These are phyloP conservation scores for Desmodesmus armatus DNA, from an alignment of 139 green algal species.

Conservation along the genomic window DNA sequence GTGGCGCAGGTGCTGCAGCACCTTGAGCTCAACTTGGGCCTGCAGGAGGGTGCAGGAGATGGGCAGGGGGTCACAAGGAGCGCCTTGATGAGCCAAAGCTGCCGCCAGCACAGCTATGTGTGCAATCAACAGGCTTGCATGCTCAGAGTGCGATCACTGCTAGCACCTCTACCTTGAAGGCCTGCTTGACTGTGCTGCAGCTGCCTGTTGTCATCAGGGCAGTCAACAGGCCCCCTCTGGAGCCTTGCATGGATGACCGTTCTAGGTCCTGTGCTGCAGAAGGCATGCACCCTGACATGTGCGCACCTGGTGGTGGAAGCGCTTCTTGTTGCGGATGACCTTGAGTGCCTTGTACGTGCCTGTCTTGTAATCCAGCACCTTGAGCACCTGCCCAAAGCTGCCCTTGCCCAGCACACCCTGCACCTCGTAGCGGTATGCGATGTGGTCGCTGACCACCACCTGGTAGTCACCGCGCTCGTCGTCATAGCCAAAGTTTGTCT, in stretches of 20 bases:
- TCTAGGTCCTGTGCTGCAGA: conserved; percentile 70
- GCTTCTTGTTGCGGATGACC: conserved; percentile 93
- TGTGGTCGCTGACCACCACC: conserved; percentile 75
- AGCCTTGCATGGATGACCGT: too few relatives aligned
- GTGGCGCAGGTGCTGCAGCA: conserved; percentile 66
- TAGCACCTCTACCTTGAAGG: too few relatives aligned
- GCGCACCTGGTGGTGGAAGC: conserved; percentile 87
- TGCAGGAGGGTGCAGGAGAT: neutral
- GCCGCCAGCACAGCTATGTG: neutral
- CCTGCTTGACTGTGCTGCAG: too few relatives aligned
- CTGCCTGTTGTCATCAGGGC: too few relatives aligned
- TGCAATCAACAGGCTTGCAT: neutral
- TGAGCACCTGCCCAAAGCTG: conserved; percentile 89
- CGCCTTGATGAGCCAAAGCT: neutral
- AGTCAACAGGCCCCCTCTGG: too few relatives aligned
- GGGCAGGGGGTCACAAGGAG: too few relatives aligned
- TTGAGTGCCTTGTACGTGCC: conserved; percentile 79
- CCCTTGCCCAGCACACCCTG: conserved; percentile 80
- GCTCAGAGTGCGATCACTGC: too few relatives aligned
- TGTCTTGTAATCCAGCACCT: conserved; percentile 88
- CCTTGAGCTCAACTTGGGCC: conserved; percentile 83
- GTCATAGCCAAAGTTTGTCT: conserved; percentile 81
- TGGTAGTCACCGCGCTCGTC: conserved; percentile 88
- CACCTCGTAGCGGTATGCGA: conserved; percentile 81
- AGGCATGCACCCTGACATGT: too few relatives aligned